phyloP scores from a whole-genome alignment of 1,284 basidiomycete genomes.

The Rhodotorula sp. region DNA sequence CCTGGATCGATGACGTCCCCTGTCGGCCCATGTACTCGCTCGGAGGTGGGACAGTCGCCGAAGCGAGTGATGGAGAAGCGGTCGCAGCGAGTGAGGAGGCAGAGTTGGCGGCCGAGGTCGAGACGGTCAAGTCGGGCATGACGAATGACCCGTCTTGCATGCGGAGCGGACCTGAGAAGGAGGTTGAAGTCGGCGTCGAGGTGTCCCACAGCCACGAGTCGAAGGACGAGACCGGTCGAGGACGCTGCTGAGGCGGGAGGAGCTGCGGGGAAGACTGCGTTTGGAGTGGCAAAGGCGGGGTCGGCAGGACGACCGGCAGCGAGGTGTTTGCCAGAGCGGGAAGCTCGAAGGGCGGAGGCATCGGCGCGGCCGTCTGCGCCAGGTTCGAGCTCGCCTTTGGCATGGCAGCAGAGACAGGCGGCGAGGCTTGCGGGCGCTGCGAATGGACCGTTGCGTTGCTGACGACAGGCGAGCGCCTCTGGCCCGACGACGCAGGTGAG shows the following conservation, averaged over 20 bases:
- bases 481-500: not conserved
- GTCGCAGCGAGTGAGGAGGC: not conserved
- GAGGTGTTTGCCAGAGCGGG: not conserved
- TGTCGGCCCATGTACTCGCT: no score
- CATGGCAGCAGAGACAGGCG: not conserved
- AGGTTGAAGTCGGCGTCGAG: not conserved
- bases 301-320: not conserved
- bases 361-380: no score
- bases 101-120: not conserved
- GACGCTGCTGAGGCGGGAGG: not conserved
- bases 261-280: not conserved
- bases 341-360: not conserved
- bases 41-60: not conserved
- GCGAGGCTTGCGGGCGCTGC: no score
- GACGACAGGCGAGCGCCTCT: constrained; percentile 7
- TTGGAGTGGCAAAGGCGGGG: not conserved
- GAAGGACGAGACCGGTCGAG: constrained; percentile 2
- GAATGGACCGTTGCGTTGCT: no score
- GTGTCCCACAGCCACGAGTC: constrained; percentile 25
- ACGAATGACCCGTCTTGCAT: constrained; percentile 22
- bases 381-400: no score
- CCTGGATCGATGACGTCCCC: not conserved
- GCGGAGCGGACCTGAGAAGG: constrained; percentile 11
- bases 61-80: not conserved
- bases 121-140: constrained; percentile 20